phyloP scores from a whole-genome alignment of 2,329 filamentous ascomycete genomes.

The Fusarium poae region DNA sequence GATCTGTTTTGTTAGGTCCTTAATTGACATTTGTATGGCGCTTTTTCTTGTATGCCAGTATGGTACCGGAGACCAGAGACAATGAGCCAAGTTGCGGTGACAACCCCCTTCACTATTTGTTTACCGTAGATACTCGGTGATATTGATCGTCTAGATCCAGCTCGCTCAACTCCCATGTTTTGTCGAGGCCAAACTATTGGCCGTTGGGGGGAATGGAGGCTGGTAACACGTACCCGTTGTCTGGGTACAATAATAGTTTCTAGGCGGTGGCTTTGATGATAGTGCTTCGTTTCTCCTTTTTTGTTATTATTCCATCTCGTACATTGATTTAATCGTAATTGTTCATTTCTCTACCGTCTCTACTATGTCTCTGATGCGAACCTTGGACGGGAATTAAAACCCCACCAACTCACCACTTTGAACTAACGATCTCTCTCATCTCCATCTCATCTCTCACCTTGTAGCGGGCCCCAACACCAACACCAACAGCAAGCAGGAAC shows the following conservation, averaged over 20 bases:
- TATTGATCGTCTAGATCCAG: constrained; percentile 23
- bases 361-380: background rate
- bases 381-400: constrained; percentile 40
- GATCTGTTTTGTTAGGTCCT: background rate
- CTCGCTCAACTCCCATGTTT: constrained; percentile 31
- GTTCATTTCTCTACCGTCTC: constrained; percentile 44
- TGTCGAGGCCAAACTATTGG: constrained; percentile 21
- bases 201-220: constrained; percentile 40
- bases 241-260: constrained; percentile 1
- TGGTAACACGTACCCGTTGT: constrained; percentile 13
- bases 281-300: constrained; percentile 21
- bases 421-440: constrained; percentile 37
- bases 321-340: constrained; percentile 40
- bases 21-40: background rate
- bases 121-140: constrained; percentile 17
- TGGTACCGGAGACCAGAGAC: constrained; percentile 11
- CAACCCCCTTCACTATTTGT: constrained; percentile 15
- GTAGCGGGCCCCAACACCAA: constrained; percentile 44
- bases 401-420: constrained; percentile 39
- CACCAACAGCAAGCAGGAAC: constrained; percentile 22
- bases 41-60: constrained; percentile 15
- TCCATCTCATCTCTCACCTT: constrained; percentile 12
- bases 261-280: constrained; percentile 25
- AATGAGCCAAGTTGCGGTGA: constrained; percentile 24
- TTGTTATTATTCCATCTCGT: constrained; percentile 35